These are phyloP conservation scores for Cicer pinnatifidum DNA, from an alignment of 306 rosid genomes.

Conservation along the genomic window DNA sequence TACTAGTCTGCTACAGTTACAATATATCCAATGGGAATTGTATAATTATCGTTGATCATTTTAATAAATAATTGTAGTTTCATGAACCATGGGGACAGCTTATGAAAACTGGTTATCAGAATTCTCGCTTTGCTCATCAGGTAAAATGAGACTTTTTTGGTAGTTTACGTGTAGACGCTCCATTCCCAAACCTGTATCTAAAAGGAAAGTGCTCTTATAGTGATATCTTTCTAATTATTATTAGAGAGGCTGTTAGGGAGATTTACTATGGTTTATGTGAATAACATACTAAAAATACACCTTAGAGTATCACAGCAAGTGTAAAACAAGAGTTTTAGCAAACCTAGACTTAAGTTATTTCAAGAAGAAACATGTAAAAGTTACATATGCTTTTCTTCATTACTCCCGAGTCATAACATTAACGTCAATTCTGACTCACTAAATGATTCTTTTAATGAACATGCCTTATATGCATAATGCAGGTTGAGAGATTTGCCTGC, in stretches of 20 bases:
- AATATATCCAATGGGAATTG: conserved; percentile 4
- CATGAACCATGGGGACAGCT: conserved; percentile 97
- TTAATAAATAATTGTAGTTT: conserved; percentile 58
- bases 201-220: background rate
- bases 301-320: conserved; percentile 8
- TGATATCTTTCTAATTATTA: conserved; percentile 24
- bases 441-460: conserved; percentile 6
- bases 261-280: conserved; percentile 17
- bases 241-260: conserved; percentile 18
- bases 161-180: conserved; percentile 12
- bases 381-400: background rate
- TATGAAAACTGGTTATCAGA: conserved; percentile 97
- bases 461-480: conserved; percentile 34
- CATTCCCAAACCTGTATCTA: conserved; percentile 13
- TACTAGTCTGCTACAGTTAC: background rate
- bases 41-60: conserved; percentile 27
- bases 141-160: conserved; percentile 51
- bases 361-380: conserved; percentile 18
- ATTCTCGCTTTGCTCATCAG: conserved; percentile 99
- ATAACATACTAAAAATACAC: conserved; percentile 12
- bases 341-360: background rate
- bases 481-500: conserved; percentile 99
- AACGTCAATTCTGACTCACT: conserved; percentile 14
- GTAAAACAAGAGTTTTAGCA: background rate
- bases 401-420: conserved; percentile 2